These are phyloP conservation scores for Phytophthora agathidicida DNA, from an alignment of 352 stramenopile species.

Conservation along the genomic window DNA sequence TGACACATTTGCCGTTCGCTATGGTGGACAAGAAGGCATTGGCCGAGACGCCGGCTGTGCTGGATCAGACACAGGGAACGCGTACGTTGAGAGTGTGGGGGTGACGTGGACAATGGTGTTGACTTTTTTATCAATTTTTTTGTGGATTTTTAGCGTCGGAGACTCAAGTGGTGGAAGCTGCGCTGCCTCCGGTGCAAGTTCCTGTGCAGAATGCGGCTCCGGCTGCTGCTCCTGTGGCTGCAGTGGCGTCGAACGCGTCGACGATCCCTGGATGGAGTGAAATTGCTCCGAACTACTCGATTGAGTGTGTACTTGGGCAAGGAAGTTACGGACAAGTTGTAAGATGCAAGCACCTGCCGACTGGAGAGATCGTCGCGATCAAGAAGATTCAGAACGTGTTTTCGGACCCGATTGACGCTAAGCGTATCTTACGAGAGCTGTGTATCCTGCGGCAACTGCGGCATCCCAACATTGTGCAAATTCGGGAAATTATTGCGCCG, in stretches of 20 bases:
- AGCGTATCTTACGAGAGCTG: constrained; percentile 85
- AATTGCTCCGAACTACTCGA: constrained; percentile 84
- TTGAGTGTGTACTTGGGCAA: constrained; percentile 85
- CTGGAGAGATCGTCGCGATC: constrained; percentile 88
- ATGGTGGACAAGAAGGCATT: constrained; percentile 52
- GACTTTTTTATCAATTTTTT: constrained; percentile 9
- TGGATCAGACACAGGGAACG: constrained; percentile 51
- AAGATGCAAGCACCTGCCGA: constrained; percentile 87
- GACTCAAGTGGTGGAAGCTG: constrained; percentile 13
- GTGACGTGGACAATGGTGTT: neutral
- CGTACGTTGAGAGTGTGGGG: constrained; percentile 39
- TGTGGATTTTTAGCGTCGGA: constrained; percentile 28
- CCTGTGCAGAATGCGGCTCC: constrained; percentile 18
- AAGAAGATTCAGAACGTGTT: constrained; percentile 92
- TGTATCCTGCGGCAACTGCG: constrained; percentile 85
- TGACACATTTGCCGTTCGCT: constrained; percentile 51
- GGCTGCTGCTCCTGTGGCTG: constrained; percentile 11
- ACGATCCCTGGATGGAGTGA: constrained; percentile 85
- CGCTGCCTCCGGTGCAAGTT: constrained; percentile 17
- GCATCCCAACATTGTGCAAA: constrained; percentile 89
- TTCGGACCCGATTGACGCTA: constrained; percentile 86
- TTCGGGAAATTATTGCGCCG: constrained; percentile 87
- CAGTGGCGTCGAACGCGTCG: constrained; percentile 60
- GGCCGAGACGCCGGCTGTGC: constrained; percentile 59
- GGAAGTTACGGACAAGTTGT: constrained; percentile 89